Evolutionary conservation across 495 filamentous ascomycete species (phyloP).

Genomic region (Coniosporium apollinis): DNA sequence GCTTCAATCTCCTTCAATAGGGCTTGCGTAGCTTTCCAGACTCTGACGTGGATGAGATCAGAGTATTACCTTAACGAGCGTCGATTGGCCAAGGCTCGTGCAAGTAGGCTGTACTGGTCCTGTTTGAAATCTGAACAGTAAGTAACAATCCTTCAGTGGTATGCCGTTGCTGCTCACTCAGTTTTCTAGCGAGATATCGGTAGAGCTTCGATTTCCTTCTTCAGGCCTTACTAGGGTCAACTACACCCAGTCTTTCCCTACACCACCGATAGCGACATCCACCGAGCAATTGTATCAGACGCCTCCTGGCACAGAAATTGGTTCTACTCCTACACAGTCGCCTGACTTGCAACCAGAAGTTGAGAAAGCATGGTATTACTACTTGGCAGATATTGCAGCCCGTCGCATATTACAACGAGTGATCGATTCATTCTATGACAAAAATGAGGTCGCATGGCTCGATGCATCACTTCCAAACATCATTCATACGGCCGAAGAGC

Average conservation of each 20-base stretch:
- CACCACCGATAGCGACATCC: not conserved
- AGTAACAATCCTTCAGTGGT: not conserved
- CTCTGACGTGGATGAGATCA: not conserved
- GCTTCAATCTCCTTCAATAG: not conserved
- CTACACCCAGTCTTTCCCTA: not conserved
- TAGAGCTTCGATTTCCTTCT: not conserved
- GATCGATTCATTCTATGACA: not conserved
- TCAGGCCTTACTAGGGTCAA: not conserved
- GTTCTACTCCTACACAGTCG: not conserved
- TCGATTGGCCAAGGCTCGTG: not conserved
- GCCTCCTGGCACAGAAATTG: not conserved
- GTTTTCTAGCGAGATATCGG: not conserved
- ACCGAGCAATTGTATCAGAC: not conserved
- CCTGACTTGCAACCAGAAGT: not conserved
- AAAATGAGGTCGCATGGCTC: not conserved
- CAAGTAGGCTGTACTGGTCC: not conserved
- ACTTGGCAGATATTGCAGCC: not conserved
- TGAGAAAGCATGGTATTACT: not conserved
- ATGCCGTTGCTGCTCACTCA: not conserved
- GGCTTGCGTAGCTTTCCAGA: not conserved
- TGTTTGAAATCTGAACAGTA: conserved; percentile 1
- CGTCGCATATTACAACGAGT: not conserved
- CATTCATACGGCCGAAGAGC: not conserved
- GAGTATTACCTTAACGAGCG: not conserved
- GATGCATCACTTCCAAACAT: not conserved